Evolutionary conservation across 192 early-diverging fungal genomes (phyloP), one percentile per base, ranked within the genome.

Genomic region (Coemansia sp.): DNA sequence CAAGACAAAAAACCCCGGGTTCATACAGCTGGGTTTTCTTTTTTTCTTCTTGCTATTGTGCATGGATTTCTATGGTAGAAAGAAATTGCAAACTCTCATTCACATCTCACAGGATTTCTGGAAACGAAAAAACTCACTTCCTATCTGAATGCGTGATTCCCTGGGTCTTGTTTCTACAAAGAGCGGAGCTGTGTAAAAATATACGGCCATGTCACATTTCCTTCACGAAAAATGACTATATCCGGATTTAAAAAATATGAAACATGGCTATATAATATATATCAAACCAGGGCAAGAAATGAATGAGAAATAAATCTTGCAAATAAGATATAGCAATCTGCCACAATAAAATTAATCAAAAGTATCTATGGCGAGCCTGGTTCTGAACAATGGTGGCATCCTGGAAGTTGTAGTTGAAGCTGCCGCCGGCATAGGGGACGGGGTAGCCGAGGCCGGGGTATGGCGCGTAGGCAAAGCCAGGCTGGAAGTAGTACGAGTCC

Each of bases 371-470:
- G n/a, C n/a, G 37, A 19, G 16, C 45, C 49, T 68, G 76, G 76
- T 74, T 74, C 76, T 79, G 76, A 37, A 79, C 64, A 67, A 79
- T 79, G 45, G 67, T 59, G 26, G 71, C 76, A 38, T 70, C 48
- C 68, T 74, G 76, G 48, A 47, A 57, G 68, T 79, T 73, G 62
- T 69, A 37, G 70, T 65, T 69, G 58, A 26, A 42, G 16, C 64
- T 54, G 53, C 19, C 52, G 42, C 37, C 62, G 9, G 56, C 42
- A 48, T 41, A 59, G 16, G 44, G 54, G 5, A 26, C 32, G 11
- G 56, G 47, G 10, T 50, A 60, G 1, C 23, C 47, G 15, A 37
- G 43, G 1, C 8, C 18, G 7, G 26, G 44, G 42, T 15, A 39
- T 9, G 67, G 49, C 38, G 44, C n/a, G 16, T 37, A n/a, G 10